Evolutionary conservation across 768 basidiomycete species (phyloP).

Genomic region (Serendipita sp.): DNA sequence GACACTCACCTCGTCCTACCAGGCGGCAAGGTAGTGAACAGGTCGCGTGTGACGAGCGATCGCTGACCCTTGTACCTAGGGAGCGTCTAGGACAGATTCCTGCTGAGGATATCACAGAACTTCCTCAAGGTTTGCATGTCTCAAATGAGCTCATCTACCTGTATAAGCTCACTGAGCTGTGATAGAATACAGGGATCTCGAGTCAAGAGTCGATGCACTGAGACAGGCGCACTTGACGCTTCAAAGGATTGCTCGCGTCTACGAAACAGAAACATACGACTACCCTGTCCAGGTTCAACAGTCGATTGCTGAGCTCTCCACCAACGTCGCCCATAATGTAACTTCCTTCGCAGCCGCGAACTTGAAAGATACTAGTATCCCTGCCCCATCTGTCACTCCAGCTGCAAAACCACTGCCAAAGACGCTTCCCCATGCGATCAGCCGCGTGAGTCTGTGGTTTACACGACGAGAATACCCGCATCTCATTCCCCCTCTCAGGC

Average conservation of each 20-base stretch:
- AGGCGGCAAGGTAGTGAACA: constrained; percentile 42
- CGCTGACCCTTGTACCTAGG: constrained; percentile 12
- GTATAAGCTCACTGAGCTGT: neutral
- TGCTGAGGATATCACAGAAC: constrained; percentile 86
- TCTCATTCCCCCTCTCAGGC: constrained; percentile 22
- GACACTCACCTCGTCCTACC: constrained; percentile 65
- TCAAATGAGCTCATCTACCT: neutral
- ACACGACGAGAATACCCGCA: constrained; percentile 22
- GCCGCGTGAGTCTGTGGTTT: constrained; percentile 30
- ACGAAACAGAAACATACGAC: constrained; percentile 76
- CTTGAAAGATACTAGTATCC: constrained; percentile 77
- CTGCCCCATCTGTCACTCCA: constrained; percentile 47
- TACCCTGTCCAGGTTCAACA: constrained; percentile 67
- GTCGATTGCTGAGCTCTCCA: constrained; percentile 54
- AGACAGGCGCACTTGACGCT: constrained; percentile 57
- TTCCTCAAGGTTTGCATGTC: constrained; percentile 53
- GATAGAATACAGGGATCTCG: constrained; percentile 90
- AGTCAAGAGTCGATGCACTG: constrained; percentile 86
- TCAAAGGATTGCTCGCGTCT: constrained; percentile 77
- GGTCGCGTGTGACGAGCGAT: neutral
- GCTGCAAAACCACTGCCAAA: constrained; percentile 60
- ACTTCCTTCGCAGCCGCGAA: constrained; percentile 77
- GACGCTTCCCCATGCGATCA: constrained; percentile 88
- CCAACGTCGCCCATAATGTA: constrained; percentile 54
- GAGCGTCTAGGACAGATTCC: constrained; percentile 83